Conservation (phyloP, 352 stramenopile species). For the Plasmopara viticola region DNA sequence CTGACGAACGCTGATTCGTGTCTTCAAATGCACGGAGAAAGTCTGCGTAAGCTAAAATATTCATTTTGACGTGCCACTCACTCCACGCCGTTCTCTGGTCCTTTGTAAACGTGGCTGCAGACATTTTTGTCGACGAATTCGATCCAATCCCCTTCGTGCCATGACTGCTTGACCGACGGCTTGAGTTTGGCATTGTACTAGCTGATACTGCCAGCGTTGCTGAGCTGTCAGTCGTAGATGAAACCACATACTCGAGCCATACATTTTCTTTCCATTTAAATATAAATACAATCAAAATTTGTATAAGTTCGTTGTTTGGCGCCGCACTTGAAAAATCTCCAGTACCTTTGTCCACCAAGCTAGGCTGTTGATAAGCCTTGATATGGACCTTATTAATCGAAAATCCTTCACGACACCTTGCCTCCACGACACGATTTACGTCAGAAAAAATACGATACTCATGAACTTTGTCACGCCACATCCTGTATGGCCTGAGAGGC, state of each 20-base stretch:
- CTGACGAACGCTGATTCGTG: conserved; percentile 25
- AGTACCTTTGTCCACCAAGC: conserved; percentile 12
- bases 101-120: conserved; percentile 27
- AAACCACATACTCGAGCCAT: conserved; percentile 85
- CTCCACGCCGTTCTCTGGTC: conserved; percentile 45
- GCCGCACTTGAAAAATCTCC: conserved; percentile 6
- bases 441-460: conserved; percentile 83
- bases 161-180: conserved; percentile 20
- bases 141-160: conserved; percentile 15
- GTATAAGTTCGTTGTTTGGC: conserved; percentile 34
- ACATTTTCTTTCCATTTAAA: conserved; percentile 87
- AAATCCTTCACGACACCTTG: conserved; percentile 77
- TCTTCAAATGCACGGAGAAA: conserved; percentile 83
- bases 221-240: conserved; percentile 50
- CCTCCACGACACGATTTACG: conserved; percentile 76
- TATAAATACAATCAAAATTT: conserved; percentile 77
- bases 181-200: conserved; percentile 5
- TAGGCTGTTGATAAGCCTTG: conserved; percentile 37
- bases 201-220: conserved; percentile 3
- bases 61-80: conserved; percentile 85
- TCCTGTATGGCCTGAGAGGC: conserved; percentile 66
- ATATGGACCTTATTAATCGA: conserved; percentile 75
- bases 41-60: conserved; percentile 72
- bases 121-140: conserved; percentile 22
- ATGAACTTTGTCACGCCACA: conserved; percentile 86